Conservation (phyloP, 371 early-diverging fungal species). For the Mortierella sp. region DNA sequence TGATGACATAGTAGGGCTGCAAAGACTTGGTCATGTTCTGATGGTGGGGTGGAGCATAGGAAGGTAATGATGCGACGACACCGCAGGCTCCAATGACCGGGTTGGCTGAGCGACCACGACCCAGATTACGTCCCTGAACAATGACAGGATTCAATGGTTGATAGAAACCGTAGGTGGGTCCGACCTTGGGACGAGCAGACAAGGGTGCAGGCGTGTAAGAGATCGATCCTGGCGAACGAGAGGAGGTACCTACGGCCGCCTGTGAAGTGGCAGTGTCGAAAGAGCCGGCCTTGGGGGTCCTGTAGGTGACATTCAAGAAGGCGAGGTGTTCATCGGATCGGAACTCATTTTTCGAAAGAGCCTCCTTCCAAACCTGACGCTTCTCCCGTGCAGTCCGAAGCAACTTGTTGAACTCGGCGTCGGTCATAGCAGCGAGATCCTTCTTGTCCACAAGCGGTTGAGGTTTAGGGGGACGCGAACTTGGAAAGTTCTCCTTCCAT, state of each 20-base stretch:
- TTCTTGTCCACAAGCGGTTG: conserved; percentile 50
- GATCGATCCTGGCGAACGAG: conserved; percentile 28
- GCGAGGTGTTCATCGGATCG: conserved; percentile 54
- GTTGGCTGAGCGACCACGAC: conserved; percentile 38
- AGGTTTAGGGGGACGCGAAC: conserved; percentile 63
- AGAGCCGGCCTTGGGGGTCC: conserved; percentile 13
- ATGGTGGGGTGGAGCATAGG: conserved; percentile 42
- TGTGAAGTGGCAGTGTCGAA: conserved; percentile 50
- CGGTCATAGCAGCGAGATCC: conserved; percentile 62
- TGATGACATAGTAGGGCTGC: conserved; percentile 72
- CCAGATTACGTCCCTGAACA: conserved; percentile 77
- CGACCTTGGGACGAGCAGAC: conserved; percentile 44
- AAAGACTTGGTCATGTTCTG: conserved; percentile 53
- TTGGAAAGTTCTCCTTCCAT: conserved; percentile 79
- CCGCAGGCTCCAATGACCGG: conserved; percentile 75
- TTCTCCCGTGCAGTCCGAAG: conserved; percentile 61
- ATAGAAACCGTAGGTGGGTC: conserved; percentile 54
- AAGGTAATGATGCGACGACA: conserved; percentile 69
- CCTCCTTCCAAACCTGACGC: conserved; percentile 64
- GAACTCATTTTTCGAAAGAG: conserved; percentile 49
- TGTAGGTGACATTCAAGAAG: conserved; percentile 57
- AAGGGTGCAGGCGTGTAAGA: conserved; percentile 20
- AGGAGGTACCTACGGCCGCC: conserved; percentile 29
- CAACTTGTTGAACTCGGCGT: conserved; percentile 68
- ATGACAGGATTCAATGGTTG: conserved; percentile 38